phyloP scores from a whole-genome alignment of 2,329 filamentous ascomycete species.

The Aureobasidium subglaciale region DNA sequence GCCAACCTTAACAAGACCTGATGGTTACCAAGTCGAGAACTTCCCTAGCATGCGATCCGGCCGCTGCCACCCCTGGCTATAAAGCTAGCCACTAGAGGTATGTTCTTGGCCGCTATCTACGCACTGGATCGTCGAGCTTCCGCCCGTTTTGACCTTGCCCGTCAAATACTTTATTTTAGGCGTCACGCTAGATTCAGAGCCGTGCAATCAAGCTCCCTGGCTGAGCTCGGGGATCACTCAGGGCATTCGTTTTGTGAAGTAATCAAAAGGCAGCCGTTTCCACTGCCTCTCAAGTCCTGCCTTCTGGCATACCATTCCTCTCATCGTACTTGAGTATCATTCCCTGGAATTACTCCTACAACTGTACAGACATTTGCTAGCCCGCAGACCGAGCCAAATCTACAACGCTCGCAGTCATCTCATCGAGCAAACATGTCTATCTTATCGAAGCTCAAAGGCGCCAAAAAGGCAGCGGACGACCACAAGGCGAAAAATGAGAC shows the following conservation, averaged over 20 bases:
- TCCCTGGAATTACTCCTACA: no score
- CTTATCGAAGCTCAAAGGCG: constrained; percentile 28
- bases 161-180: constrained; percentile 14
- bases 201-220: constrained; percentile 1
- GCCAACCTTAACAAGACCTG: constrained; percentile 7
- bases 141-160: constrained; percentile 7
- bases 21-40: background rate
- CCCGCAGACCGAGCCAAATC: background rate
- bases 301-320: background rate
- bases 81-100: constrained; percentile 2
- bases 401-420: background rate
- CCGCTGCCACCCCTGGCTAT: constrained; percentile 4
- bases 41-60: background rate
- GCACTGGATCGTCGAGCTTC: constrained; percentile 1
- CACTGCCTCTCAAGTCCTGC: background rate
- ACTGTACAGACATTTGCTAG: no score
- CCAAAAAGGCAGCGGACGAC: constrained; percentile 25
- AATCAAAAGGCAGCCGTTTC: constrained; percentile 14
- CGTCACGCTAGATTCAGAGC: constrained; percentile 13
- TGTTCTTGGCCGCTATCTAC: constrained; percentile 8
- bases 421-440: constrained; percentile 24
- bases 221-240: background rate
- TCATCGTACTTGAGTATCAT: background rate
- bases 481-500: constrained; percentile 21
- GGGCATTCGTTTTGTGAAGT: background rate